Evolutionary conservation across 2,329 filamentous ascomycete species (phyloP).

Genomic region (Colletotrichum sp.): DNA sequence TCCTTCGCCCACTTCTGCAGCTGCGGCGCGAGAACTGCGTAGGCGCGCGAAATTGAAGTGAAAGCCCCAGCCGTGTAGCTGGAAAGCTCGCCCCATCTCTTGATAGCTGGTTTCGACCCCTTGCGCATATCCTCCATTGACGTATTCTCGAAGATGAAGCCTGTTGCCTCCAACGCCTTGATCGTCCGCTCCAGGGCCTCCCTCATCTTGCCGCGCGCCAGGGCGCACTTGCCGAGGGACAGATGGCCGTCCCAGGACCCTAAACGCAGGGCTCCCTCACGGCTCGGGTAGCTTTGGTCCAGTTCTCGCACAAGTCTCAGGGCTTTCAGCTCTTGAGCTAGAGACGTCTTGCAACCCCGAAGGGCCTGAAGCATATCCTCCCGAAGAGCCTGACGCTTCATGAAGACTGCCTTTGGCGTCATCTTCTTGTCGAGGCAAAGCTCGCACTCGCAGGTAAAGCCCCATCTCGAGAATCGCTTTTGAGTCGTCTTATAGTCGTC

Average conservation of each 20-base stretch:
- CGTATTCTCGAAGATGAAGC: conserved; percentile 25
- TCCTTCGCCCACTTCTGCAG: conserved; percentile 20
- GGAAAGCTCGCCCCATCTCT: conserved; percentile 26
- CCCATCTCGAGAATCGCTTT: conserved; percentile 38
- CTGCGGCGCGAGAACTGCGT: conserved; percentile 24
- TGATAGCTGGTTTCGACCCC: conserved; percentile 20
- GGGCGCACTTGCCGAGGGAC: conserved; percentile 3
- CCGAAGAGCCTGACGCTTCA: conserved; percentile 20
- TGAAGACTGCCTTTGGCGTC: conserved; percentile 16
- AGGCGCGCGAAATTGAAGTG: conserved; percentile 19
- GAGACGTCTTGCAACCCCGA: neutral
- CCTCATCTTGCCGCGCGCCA: neutral
- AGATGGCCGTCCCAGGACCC: conserved; percentile 27
- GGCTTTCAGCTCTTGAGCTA: neutral
- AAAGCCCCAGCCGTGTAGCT: conserved; percentile 16
- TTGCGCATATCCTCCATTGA: neutral
- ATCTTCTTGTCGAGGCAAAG: conserved; percentile 36
- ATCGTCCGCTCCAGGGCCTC: conserved; percentile 24
- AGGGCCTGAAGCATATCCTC: neutral
- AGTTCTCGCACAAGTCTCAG: conserved; percentile 23
- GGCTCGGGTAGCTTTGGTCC: conserved; percentile 24
- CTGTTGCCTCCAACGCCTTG: conserved; percentile 29
- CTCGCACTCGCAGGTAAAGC: conserved; percentile 45
- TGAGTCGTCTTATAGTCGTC: conserved; percentile 33
- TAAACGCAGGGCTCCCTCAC: conserved; percentile 4